These are phyloP conservation scores for Neophaeococcomyces mojaviensis DNA, from an alignment of 2,329 filamentous ascomycete genomes.

Conservation along the genomic window DNA sequence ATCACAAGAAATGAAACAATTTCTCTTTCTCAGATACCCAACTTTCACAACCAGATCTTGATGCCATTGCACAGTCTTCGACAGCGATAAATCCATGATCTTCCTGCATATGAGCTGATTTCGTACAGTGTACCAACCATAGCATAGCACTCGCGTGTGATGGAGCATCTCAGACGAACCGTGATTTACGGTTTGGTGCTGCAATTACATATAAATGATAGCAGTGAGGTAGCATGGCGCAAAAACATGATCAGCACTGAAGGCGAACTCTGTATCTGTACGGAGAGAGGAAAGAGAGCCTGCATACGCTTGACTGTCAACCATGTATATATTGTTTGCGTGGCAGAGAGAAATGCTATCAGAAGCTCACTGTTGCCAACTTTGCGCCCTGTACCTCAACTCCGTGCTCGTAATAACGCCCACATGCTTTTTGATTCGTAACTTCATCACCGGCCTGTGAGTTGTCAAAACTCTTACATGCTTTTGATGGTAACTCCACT, in stretches of 20 bases:
- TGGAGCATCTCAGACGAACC: no score
- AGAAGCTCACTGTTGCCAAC: not conserved
- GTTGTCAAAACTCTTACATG: not conserved
- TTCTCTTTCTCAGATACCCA: slow-evolving; percentile 6
- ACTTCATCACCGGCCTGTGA: no score
- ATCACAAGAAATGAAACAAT: not conserved
- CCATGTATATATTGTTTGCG: not conserved
- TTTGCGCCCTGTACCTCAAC: not conserved
- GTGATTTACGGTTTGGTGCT: no score
- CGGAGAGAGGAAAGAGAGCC: not conserved
- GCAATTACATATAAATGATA: no score
- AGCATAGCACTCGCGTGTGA: not conserved
- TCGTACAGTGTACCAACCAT: not conserved
- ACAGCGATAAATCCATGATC: not conserved
- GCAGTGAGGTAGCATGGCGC: no score
- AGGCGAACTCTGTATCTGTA: no score
- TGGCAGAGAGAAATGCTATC: slow-evolving; percentile 3
- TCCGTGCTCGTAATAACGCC: not conserved
- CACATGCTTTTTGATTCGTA: no score
- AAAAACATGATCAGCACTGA: no score
- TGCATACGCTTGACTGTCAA: not conserved
- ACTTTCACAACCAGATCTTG: not conserved
- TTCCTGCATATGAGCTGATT: not conserved
- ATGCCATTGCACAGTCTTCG: not conserved
- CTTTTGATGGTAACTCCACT: no score